Evolutionary conservation across 352 stramenopile species (phyloP).

Genomic region (Phytophthora crassamura): DNA sequence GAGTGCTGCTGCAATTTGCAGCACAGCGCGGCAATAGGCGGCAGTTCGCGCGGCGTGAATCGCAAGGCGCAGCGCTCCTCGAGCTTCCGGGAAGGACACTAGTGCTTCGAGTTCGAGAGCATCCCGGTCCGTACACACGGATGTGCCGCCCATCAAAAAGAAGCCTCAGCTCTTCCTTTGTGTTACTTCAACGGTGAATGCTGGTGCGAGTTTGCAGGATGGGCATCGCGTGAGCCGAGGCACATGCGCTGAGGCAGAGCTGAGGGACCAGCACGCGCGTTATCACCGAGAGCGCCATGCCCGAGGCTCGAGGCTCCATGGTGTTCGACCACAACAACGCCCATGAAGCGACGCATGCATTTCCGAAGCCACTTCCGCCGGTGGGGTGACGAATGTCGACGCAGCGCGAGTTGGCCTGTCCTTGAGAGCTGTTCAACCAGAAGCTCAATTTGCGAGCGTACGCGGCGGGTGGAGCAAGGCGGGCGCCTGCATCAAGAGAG

Average conservation of each 20-base stretch:
- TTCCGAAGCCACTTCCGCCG: conserved; percentile 10
- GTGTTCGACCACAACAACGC: no score
- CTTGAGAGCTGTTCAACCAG: conserved; percentile 29
- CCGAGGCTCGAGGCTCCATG: no score
- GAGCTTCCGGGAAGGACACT: neutral
- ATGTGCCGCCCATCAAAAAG: conserved; percentile 11
- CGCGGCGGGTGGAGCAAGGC: conserved; percentile 11
- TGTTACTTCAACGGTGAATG: neutral
- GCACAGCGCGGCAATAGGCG: neutral
- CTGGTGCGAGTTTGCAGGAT: conserved; percentile 18
- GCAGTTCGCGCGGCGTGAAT: neutral
- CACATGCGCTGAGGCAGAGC: conserved; percentile 11
- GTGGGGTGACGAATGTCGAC: conserved; percentile 18
- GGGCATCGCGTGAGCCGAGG: conserved; percentile 10
- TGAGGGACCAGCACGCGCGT: neutral
- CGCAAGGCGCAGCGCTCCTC: conserved; percentile 3
- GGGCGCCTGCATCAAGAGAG: conserved; percentile 12
- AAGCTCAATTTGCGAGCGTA: conserved; percentile 35
- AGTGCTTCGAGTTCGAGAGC: neutral
- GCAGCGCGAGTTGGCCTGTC: conserved; percentile 7
- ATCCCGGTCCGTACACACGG: conserved; percentile 5
- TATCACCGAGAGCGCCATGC: neutral
- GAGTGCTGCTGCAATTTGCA: conserved; percentile 15
- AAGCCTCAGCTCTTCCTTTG: conserved; percentile 3
- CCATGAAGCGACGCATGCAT: no score